Evolutionary conservation across 2,329 filamentous ascomycete species (phyloP), one percentile per base, ranked within the genome.

Genomic region (Albophoma yamanashiensis): DNA sequence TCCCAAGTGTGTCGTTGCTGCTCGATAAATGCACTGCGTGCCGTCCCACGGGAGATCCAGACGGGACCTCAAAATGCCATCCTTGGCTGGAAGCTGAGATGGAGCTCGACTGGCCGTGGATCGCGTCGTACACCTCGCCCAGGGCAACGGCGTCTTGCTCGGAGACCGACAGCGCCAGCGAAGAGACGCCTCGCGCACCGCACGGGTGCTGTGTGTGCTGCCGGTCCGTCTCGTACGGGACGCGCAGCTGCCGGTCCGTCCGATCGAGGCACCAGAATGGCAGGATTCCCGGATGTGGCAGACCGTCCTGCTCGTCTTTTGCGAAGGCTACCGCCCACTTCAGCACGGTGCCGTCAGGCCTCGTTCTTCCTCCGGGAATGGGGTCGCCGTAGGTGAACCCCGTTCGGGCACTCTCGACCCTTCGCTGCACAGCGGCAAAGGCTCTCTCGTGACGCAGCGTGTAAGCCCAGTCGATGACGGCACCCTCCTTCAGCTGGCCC

Each of bases 191-290:
- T 17, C 76, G 65, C 0, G 76, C 82, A 0, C 78, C 78, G 8
- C 74, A 81, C 0, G 80, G 73, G 71, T 88, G 86, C 15, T 66
- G 70, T 4, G 70, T 70, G 20, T 68, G 64, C 17, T 62, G 60
- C 27, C 7, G 63, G 27, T 64, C 64, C 22, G 60, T 59, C 22
- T 68, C 65, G 1, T 72, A 73, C 0, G 85, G 83, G 3, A 87
- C 85, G 0, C 86, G 72, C 2, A 83, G 67, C n/a, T 72, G 64
- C 8, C 86, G 70, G 2, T 78, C 72, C 2, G 86, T 88, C 15
- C 82, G 71, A 68, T 89, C 87, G 55, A 88, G 77, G 66, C 84
- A 87, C 77, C 82, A 89, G 65, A 89, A 89, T 0, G 86, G 87
- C 14, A 85, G 67, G 17, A 73, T 72, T 0, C 85, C 84, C 0